Percentiles rank a stretch among this genome's conserved stretches.
Conservation (phyloP, 2,329 filamentous ascomycete species). For the Fonsecaea erecta region DNA sequence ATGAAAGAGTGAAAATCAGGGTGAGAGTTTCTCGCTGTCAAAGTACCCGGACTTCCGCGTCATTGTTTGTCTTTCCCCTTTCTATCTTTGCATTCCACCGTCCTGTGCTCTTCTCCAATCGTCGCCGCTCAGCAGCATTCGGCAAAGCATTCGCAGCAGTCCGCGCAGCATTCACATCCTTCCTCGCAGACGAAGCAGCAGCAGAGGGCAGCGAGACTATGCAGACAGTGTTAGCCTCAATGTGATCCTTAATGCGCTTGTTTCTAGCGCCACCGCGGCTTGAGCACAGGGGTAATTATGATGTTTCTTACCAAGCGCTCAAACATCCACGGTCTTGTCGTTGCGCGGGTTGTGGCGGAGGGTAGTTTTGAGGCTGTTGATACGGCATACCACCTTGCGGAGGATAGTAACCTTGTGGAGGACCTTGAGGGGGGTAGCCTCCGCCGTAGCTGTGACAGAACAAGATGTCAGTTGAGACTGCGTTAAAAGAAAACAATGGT, state of each 20-base stretch:
- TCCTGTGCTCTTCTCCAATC: neutral
- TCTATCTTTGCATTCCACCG: neutral
- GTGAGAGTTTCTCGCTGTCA: neutral
- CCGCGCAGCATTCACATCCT: slow-evolving; percentile 67
- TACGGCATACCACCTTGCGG: slow-evolving; percentile 20
- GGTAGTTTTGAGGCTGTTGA: slow-evolving; percentile 58
- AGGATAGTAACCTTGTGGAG: slow-evolving; percentile 24
- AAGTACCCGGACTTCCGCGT: neutral
- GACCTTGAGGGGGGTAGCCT: slow-evolving; percentile 26
- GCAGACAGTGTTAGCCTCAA: slow-evolving; percentile 1
- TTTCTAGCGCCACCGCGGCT: neutral
- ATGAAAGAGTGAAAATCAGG: neutral
- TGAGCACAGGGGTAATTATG: neutral
- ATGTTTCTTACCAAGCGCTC: slow-evolving; percentile 50
- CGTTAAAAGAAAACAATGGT: neutral
- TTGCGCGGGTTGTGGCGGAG: slow-evolving; percentile 44
- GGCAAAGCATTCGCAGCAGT: slow-evolving; percentile 59
- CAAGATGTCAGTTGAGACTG: neutral
- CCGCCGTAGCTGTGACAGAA: slow-evolving; percentile 16
- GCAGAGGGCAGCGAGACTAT: slow-evolving; percentile 61
- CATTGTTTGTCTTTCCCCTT: neutral
- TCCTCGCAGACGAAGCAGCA: slow-evolving; percentile 70
- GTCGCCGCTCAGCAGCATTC: slow-evolving; percentile 34
- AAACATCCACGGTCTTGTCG: slow-evolving; percentile 58
- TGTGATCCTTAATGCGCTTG: neutral